phyloP scores from a whole-genome alignment of 1,284 basidiomycete genomes.

The Cryptococcus neoformans region DNA sequence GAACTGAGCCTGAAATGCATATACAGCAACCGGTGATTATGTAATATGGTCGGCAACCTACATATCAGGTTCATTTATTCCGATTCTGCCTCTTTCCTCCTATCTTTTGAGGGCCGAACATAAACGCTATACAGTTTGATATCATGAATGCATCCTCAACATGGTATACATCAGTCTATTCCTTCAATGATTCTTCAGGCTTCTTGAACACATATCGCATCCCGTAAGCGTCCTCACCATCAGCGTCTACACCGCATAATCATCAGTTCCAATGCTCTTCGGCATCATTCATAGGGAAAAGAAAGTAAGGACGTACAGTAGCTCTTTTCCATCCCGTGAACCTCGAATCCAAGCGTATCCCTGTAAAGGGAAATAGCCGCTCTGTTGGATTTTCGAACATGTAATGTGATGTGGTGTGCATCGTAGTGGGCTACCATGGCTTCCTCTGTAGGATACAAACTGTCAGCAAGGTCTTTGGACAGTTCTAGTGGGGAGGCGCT shows the following conservation, averaged over 20 bases:
- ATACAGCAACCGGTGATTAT: no score
- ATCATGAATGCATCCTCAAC: no score
- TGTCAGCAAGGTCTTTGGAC: not conserved
- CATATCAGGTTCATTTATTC: no score
- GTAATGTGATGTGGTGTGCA: slow-evolving; percentile 72
- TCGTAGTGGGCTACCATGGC: slow-evolving; percentile 81
- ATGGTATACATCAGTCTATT: no score
- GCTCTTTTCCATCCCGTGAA: slow-evolving; percentile 68
- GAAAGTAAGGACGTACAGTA: slow-evolving; percentile 64
- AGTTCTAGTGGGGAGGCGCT: not conserved
- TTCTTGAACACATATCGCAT: slow-evolving; percentile 62
- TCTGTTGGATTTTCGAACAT: slow-evolving; percentile 82
- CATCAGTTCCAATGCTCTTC: not conserved
- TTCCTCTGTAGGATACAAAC: slow-evolving; percentile 57
- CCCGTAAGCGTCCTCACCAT: slow-evolving; percentile 87
- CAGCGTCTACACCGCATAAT: slow-evolving; percentile 62
- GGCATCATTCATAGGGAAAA: not conserved
- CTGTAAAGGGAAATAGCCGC: slow-evolving; percentile 79
- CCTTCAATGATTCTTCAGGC: not conserved
- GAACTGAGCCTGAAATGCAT: no score
- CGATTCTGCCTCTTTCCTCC: no score
- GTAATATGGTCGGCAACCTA: no score
- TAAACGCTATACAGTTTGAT: no score
- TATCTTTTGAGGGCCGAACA: no score
- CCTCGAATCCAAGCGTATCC: slow-evolving; percentile 76